Percentiles rank a stretch among this genome's conserved stretches.
Evolutionary conservation across 139 green algal genomes (phyloP).

Genomic region (Tetraselmis chui): DNA sequence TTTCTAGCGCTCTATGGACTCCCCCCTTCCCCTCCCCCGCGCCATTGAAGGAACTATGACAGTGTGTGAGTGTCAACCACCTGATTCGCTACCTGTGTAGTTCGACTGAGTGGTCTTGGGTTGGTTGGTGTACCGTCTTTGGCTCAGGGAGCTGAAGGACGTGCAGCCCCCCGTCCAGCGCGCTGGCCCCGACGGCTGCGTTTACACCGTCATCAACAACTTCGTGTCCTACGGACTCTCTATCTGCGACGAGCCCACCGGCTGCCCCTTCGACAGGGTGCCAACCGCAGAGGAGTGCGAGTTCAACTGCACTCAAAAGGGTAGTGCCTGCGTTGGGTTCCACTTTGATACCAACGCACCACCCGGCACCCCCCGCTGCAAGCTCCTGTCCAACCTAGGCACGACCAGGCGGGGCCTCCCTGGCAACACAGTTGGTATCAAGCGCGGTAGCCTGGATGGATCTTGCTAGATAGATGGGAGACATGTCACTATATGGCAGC

Average conservation of each 20-base stretch:
- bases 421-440: not conserved
- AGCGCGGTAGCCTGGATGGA: not conserved
- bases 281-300: not conserved
- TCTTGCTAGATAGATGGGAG: not conserved
- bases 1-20: too few relatives aligned
- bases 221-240: not conserved
- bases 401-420: not conserved
- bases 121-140: too few relatives aligned
- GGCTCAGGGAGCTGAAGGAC: not conserved
- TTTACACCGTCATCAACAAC: not conserved
- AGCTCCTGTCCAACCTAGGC: not conserved
- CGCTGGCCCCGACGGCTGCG: not conserved
- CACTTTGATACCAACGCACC: not conserved
- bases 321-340: not conserved
- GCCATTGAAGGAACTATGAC: too few relatives aligned
- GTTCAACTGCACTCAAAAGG: not conserved
- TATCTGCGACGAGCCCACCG: not conserved
- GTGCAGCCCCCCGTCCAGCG: not conserved
- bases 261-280: not conserved
- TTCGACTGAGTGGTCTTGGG: too few relatives aligned
- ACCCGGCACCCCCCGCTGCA: not conserved
- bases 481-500: too few relatives aligned
- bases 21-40: too few relatives aligned
- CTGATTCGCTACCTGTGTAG: too few relatives aligned
- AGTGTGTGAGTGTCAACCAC: too few relatives aligned